Conservation (phyloP, 495 filamentous ascomycete genomes). For the Parathielavia appendiculata region DNA sequence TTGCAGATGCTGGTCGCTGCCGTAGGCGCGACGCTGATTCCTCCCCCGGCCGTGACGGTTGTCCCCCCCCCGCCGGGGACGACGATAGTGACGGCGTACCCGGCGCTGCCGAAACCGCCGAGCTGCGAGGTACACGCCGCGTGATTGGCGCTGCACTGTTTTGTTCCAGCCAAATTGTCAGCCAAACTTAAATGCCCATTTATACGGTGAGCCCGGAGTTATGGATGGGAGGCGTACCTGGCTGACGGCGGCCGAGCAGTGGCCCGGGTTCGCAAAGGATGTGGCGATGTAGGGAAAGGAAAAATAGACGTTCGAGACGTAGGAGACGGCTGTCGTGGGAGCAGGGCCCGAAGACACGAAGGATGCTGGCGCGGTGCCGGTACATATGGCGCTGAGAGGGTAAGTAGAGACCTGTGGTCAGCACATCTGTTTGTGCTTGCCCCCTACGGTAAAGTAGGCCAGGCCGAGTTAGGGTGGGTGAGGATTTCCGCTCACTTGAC, state of each 20-base stretch:
- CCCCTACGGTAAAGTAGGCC: no score
- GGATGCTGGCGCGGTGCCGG: constrained; percentile 43
- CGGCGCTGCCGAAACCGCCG: constrained; percentile 43
- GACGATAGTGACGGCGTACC: constrained; percentile 59
- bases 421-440: not conserved
- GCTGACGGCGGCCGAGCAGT: constrained; percentile 61
- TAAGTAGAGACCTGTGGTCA: not conserved
- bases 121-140: constrained; percentile 57
- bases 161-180: no score
- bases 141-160: constrained; percentile 57
- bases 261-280: constrained; percentile 55
- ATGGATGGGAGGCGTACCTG: constrained; percentile 17
- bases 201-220: no score
- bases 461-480: not conserved
- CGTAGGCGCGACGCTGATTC: constrained; percentile 32
- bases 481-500: constrained; percentile 31
- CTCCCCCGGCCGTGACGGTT: constrained; percentile 41
- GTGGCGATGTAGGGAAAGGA: constrained; percentile 65
- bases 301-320: constrained; percentile 53
- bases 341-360: constrained; percentile 41
- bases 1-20: constrained; percentile 58
- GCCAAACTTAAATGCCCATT: no score
- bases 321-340: constrained; percentile 38
- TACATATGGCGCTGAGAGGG: constrained; percentile 40
- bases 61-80: constrained; percentile 53